These are phyloP conservation scores for Skeletonema potamos DNA, from an alignment of 108 stramenopile genomes.

Conservation along the genomic window DNA sequence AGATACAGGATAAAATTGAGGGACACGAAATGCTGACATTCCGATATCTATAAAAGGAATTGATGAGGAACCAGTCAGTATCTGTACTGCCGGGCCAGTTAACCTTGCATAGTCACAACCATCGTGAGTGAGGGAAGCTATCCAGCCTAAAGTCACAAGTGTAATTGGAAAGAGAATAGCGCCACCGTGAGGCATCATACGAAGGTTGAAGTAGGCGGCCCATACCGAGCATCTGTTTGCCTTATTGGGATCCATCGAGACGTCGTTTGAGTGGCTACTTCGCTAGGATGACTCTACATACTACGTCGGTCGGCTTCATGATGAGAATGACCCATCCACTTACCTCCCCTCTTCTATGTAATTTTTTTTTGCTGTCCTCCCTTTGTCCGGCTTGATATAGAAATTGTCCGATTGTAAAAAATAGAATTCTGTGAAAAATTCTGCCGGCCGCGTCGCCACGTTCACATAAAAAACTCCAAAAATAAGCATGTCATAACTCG, in stretches of 20 bases:
- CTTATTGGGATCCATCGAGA: not conserved
- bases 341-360: too few species aligned
- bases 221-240: not conserved
- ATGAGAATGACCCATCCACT: too few species aligned
- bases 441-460: too few species aligned
- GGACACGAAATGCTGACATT: constrained; percentile 37
- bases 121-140: constrained; percentile 35
- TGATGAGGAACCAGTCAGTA: constrained; percentile 33
- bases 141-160: constrained; percentile 25
- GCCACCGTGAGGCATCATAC: constrained; percentile 46
- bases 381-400: too few species aligned
- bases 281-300: not conserved
- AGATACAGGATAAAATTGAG: constrained; percentile 33
- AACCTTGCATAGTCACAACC: constrained; percentile 42
- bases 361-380: too few species aligned
- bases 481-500: too few species aligned
- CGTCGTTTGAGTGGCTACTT: not conserved
- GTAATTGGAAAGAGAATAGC: constrained; percentile 30
- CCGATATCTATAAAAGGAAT: constrained; percentile 36
- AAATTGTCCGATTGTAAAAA: too few species aligned
- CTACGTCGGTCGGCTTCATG: too few species aligned
- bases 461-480: too few species aligned
- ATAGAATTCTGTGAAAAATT: too few species aligned
- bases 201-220: not conserved
- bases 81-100: constrained; percentile 30